Percentiles rank a stretch among this genome's conserved stretches.
phyloP scores from a whole-genome alignment of 139 green algal species.

The Zygnema cylindricum region DNA sequence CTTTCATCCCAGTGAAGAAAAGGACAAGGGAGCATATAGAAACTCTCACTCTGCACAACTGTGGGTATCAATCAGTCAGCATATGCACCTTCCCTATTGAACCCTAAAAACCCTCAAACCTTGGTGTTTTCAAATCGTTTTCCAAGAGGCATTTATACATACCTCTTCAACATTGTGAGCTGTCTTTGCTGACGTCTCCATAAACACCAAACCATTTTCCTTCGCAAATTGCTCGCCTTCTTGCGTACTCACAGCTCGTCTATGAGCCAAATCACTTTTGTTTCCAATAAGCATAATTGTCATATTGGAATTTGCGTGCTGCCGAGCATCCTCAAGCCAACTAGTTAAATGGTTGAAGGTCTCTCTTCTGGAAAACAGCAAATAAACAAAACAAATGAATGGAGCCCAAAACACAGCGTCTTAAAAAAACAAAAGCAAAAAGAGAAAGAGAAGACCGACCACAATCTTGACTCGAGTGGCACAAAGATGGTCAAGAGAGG shows the following conservation, averaged over 20 bases:
- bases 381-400: neutral
- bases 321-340: constrained; percentile 97
- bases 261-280: constrained; percentile 94
- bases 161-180: constrained; percentile 97
- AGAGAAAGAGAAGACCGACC: neutral
- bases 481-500: no score
- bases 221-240: constrained; percentile 98
- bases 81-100: no score
- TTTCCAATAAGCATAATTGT: constrained; percentile 99
- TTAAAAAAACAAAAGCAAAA: no score
- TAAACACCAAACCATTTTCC: constrained; percentile 97
- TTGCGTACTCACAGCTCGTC: constrained; percentile 90
- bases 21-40: no score
- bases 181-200: constrained; percentile 98
- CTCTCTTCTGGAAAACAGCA: constrained; percentile 72
- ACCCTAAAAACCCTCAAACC: no score
- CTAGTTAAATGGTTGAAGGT: constrained; percentile 97
- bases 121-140: no score
- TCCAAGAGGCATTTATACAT: no score
- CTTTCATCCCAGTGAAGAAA: no score
- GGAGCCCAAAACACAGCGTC: neutral
- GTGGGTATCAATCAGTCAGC: no score
- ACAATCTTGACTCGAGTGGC: neutral
- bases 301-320: constrained; percentile 99
- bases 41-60: no score